These are phyloP conservation scores for Crithidia acanthocephali DNA, from an alignment of 208 protist species.

Conservation along the genomic window DNA sequence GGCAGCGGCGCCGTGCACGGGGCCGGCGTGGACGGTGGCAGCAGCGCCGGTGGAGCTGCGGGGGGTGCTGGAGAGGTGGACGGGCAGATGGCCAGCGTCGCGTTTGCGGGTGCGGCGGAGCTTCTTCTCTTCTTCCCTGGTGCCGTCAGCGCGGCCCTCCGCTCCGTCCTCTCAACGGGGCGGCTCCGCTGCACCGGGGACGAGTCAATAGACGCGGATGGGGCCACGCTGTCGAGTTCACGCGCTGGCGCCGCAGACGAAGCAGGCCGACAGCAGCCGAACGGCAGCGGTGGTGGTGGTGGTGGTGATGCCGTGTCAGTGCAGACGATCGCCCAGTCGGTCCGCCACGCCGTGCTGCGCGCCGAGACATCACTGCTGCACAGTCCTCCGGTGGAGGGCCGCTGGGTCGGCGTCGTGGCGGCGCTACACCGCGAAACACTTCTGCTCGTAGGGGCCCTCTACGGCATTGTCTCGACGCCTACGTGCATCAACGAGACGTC, in stretches of 20 bases:
- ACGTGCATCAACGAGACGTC: conserved; percentile 30
- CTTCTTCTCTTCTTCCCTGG: conserved; percentile 72
- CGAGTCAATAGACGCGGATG: not conserved
- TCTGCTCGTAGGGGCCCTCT: conserved; percentile 59
- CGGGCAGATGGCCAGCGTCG: conserved; percentile 47
- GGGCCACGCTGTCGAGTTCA: not conserved
- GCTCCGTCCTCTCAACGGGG: conserved; percentile 37
- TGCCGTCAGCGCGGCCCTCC: conserved; percentile 58
- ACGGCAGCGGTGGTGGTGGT: not conserved
- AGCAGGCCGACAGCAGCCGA: not conserved
- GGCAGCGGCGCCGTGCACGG: not conserved
- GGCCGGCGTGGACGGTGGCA: not conserved
- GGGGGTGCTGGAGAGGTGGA: conserved; percentile 15
- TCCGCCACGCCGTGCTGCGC: conserved; percentile 62
- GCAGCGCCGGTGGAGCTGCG: not conserved
- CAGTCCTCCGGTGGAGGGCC: conserved; percentile 37
- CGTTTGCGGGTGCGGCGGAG: conserved; percentile 64
- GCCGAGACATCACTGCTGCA: conserved; percentile 59
- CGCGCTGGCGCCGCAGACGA: not conserved
- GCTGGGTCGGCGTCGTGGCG: conserved; percentile 44
- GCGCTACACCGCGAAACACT: conserved; percentile 59
- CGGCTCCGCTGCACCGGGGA: conserved; percentile 1
- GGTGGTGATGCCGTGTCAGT: conserved; percentile 30
- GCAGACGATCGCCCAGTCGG: conserved; percentile 64
- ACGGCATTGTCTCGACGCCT: conserved; percentile 55